Evolutionary conservation across 805 yeast genomes (phyloP).

Genomic region (Saitoella complicata): DNA sequence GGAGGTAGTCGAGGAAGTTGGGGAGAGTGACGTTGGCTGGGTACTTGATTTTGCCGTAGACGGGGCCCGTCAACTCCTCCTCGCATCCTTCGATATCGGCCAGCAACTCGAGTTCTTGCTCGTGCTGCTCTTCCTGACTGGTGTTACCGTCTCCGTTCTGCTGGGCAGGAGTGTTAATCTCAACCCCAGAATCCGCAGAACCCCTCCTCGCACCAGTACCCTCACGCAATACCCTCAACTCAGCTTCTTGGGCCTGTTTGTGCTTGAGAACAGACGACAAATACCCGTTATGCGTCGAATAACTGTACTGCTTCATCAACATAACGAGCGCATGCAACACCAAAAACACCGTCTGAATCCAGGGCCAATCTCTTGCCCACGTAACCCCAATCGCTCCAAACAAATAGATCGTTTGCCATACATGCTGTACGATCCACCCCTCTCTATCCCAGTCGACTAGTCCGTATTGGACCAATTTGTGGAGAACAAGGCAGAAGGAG

Average conservation of each 20-base stretch:
- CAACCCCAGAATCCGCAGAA: constrained; percentile 11
- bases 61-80: constrained; percentile 35
- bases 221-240: constrained; percentile 21
- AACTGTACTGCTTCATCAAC: constrained; percentile 92
- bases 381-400: constrained; percentile 40
- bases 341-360: constrained; percentile 82
- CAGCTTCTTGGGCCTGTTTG: constrained; percentile 32
- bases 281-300: constrained; percentile 81
- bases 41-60: constrained; percentile 27
- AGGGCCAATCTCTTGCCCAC: constrained; percentile 44
- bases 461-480: constrained; percentile 31
- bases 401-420: constrained; percentile 40
- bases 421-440: constrained; percentile 50
- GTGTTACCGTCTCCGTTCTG: constrained; percentile 6
- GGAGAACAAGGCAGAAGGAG: constrained; percentile 47
- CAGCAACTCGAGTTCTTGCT: constrained; percentile 23
- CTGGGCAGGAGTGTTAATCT: constrained; percentile 8
- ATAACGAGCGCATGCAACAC: constrained; percentile 72
- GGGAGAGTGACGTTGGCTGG: constrained; percentile 52
- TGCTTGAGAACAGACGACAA: constrained; percentile 51
- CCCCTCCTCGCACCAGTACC: background rate
- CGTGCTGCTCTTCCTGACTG: no score
- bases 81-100: constrained; percentile 50
- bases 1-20: constrained; percentile 61
- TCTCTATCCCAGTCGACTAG: constrained; percentile 40